A percentile compares a stretch with the other conserved stretches of the same genome.
phyloP scores from a whole-genome alignment of 352 stramenopile species.

The Phytophthora sp. region DNA sequence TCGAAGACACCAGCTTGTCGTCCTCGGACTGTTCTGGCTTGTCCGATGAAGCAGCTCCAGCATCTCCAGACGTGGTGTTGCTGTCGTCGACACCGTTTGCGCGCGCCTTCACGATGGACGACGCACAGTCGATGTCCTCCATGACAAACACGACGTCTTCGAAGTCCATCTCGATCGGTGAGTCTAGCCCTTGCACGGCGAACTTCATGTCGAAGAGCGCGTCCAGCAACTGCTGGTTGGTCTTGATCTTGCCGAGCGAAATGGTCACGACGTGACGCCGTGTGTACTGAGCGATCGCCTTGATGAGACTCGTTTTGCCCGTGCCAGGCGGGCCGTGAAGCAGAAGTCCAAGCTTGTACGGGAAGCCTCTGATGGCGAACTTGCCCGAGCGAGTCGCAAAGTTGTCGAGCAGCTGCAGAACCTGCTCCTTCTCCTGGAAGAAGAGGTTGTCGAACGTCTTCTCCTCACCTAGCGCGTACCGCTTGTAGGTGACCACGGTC shows the following conservation, averaged over 20 bases:
- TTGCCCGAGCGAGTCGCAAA: conserved; percentile 72
- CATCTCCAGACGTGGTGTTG: too few species aligned
- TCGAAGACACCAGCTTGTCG: conserved; percentile 39
- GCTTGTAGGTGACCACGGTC: conserved; percentile 58
- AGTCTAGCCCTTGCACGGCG: conserved; percentile 54
- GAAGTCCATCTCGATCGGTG: conserved; percentile 67
- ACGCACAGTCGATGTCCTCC: conserved; percentile 87
- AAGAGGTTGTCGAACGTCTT: conserved; percentile 91
- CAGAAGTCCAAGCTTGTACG: conserved; percentile 87
- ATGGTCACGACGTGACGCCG: conserved; percentile 71
- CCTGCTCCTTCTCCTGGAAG: conserved; percentile 75
- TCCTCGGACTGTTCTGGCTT: conserved; percentile 21
- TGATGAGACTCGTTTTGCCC: conserved; percentile 89
- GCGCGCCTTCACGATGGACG: conserved; percentile 64
- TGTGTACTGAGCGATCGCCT: conserved; percentile 77
- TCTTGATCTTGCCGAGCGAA: conserved; percentile 69
- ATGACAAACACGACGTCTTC: conserved; percentile 91
- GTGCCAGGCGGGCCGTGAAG: conserved; percentile 85
- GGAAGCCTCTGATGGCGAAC: conserved; percentile 87
- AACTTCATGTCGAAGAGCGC: conserved; percentile 77
- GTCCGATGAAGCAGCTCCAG: conserved; percentile 3
- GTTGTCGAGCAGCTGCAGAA: conserved; percentile 77
- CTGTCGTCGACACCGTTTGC: conserved; percentile 52
- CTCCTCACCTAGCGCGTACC: conserved; percentile 81
- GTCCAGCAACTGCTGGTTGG: conserved; percentile 86